Conservation (phyloP, 495 filamentous ascomycete species). For the Parachaetomium inaequale region DNA sequence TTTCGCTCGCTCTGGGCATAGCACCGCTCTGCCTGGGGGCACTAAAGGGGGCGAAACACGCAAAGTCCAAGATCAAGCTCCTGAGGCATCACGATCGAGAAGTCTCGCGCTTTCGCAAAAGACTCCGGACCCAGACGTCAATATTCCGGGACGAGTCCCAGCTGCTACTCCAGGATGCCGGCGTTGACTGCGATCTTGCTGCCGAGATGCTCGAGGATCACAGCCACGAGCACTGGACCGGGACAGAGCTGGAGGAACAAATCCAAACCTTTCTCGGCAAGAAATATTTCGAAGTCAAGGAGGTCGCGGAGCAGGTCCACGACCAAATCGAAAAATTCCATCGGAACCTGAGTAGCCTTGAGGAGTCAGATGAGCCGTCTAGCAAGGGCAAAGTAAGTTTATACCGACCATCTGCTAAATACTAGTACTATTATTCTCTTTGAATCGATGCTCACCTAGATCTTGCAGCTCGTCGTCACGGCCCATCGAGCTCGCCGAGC, state of each 20-base stretch:
- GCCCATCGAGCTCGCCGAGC: background rate
- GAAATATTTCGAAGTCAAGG: background rate
- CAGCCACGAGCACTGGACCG: background rate
- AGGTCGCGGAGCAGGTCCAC: background rate
- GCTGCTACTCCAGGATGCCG: background rate
- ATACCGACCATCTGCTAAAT: too few species aligned
- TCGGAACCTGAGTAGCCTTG: background rate
- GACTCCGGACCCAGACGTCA: slow-evolving; percentile 1
- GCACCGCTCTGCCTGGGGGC: background rate
- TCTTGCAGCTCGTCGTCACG: background rate
- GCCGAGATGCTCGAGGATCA: background rate
- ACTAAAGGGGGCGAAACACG: background rate
- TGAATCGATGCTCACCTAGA: background rate
- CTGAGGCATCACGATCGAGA: background rate
- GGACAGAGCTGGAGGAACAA: background rate
- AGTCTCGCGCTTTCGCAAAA: background rate
- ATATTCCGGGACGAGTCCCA: slow-evolving; percentile 2
- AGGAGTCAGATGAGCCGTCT: background rate
- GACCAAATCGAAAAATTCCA: background rate
- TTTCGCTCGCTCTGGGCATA: background rate
- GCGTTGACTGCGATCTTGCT: background rate
- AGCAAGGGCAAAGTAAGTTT: background rate
- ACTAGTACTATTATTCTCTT: background rate
- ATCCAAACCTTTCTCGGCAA: background rate
- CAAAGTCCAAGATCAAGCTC: slow-evolving; percentile 2